phyloP scores from a whole-genome alignment of 2,329 filamentous ascomycete species.

The Exophiala xenobiotica region DNA sequence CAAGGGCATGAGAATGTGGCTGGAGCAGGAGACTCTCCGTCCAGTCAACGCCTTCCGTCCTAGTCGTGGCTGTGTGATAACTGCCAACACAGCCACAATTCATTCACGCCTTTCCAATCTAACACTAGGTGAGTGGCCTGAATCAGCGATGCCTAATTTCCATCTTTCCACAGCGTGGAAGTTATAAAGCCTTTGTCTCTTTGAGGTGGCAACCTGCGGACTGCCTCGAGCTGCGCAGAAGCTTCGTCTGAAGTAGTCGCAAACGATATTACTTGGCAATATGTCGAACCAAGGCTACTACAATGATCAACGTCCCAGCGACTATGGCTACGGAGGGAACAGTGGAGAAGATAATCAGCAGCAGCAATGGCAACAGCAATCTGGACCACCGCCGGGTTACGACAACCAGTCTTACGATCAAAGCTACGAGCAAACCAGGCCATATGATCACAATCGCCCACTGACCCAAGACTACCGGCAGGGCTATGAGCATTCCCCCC shows the following conservation, averaged over 20 bases:
- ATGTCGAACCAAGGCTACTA: conserved; percentile 1
- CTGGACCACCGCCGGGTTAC: not conserved
- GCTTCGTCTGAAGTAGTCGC: not conserved
- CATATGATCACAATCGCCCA: not conserved
- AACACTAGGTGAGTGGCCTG: too few relatives aligned
- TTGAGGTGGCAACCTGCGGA: too few relatives aligned
- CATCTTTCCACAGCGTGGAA: too few relatives aligned
- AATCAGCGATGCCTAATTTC: too few relatives aligned
- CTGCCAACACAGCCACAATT: too few relatives aligned
- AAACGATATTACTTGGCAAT: not conserved
- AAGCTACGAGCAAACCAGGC: not conserved
- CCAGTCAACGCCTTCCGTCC: too few relatives aligned
- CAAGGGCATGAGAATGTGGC: too few relatives aligned
- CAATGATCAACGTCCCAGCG: not conserved
- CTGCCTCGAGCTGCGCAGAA: too few relatives aligned
- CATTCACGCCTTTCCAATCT: too few relatives aligned
- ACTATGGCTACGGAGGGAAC: not conserved
- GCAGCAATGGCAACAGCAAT: not conserved
- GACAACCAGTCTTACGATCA: not conserved
- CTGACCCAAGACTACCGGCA: not conserved
- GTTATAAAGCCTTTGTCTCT: too few relatives aligned
- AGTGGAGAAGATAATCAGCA: not conserved
- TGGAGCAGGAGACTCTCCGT: too few relatives aligned
- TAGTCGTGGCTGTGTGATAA: too few relatives aligned
- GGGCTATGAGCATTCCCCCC: not conserved